A percentile compares a stretch with the other conserved stretches of the same genome.
phyloP scores from a whole-genome alignment of 768 basidiomycete species.

The Boletales sp. region DNA sequence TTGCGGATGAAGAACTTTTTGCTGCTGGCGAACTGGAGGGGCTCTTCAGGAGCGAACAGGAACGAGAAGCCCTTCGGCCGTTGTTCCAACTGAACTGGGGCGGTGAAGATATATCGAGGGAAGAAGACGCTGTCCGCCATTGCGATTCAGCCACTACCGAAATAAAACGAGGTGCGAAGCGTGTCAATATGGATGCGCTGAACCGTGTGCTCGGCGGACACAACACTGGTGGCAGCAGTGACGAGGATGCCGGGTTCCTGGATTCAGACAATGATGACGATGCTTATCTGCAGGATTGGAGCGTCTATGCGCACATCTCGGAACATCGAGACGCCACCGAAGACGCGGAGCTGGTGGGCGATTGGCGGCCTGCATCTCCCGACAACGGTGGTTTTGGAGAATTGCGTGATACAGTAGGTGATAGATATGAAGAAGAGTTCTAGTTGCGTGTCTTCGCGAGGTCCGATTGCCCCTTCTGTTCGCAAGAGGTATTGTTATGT shows the following conservation, averaged over 20 bases:
- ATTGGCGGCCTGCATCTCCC: slow-evolving; percentile 44
- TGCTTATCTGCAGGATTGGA: slow-evolving; percentile 10
- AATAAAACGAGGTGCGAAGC: slow-evolving; percentile 31
- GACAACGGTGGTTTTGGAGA: slow-evolving; percentile 19
- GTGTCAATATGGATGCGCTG: slow-evolving; percentile 58
- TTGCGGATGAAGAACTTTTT: slow-evolving; percentile 72
- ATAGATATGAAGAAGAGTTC: slow-evolving; percentile 31
- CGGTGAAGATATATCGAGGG: slow-evolving; percentile 18
- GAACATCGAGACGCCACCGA: slow-evolving; percentile 11
- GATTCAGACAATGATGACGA: slow-evolving; percentile 20
- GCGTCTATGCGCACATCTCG: slow-evolving; percentile 7
- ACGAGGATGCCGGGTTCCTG: slow-evolving; percentile 17
- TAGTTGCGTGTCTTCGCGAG: slow-evolving; percentile 7
- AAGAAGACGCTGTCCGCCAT: slow-evolving; percentile 15
- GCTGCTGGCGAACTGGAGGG: slow-evolving; percentile 64
- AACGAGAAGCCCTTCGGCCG: slow-evolving; percentile 42
- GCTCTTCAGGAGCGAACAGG: slow-evolving; percentile 50
- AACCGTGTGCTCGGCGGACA: slow-evolving; percentile 43
- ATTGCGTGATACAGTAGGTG: slow-evolving; percentile 11
- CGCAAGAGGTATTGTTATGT: neutral
- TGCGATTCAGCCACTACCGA: slow-evolving; percentile 8
- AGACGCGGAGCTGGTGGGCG: slow-evolving; percentile 38
- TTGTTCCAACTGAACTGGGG: slow-evolving; percentile 38
- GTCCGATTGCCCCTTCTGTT: neutral
- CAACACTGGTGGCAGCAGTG: slow-evolving; percentile 19